Base-by-base conservation (phyloP, 306 rosid genomes). In the Lagenaria siceraria region DNA sequence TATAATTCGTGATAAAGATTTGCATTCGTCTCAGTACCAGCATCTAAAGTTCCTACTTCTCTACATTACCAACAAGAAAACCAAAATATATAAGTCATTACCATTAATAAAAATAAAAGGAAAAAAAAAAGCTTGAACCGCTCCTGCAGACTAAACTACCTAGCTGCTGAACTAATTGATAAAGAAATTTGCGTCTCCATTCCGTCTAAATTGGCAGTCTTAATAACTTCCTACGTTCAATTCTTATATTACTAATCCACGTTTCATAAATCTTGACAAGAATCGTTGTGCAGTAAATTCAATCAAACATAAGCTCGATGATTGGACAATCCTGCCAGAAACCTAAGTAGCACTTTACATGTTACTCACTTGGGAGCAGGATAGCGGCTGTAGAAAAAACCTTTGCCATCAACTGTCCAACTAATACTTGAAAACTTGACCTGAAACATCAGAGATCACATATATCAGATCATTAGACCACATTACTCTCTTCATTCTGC, bases 371-470 rank as follows among this genome's bases (percentile, higher is more conserved):
- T 88, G 61, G 97, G 96, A 70, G 97, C 85, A 18, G 99, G 99
- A 83, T 85, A 95, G 75, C 98, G 90, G 82, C 96, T 82, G 78
- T 95, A 95, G 81, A 95, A 95, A 84, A 92, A 92, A 54, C 99
- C 97, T 86, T 89, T 90, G 93, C 78, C 77, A 77, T 95, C 98
- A 78, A 82, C 89, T 4, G 99, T 92, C 99, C 99, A 95, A 81
- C 87, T 84, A 75, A 90, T 88, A 42, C 85, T 77, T 27, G 92
- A 89, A 89, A 95, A 92, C 76, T 95, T 95, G 8, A 90, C 97
- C 97, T 95, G 93, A 82, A 89, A 87, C 80, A 65, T 19, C 48
- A 63, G n/a, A 78, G 18, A 59, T 15, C 65, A 51, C 21, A 78
- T 46, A n/a, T 7, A 24, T 25, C 5, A 74, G 33, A 11, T 38